A percentile compares a stretch with the other conserved stretches of the same genome.
Conservation (phyloP, 1,284 basidiomycete genomes). For the Ganoderma multipileum region DNA sequence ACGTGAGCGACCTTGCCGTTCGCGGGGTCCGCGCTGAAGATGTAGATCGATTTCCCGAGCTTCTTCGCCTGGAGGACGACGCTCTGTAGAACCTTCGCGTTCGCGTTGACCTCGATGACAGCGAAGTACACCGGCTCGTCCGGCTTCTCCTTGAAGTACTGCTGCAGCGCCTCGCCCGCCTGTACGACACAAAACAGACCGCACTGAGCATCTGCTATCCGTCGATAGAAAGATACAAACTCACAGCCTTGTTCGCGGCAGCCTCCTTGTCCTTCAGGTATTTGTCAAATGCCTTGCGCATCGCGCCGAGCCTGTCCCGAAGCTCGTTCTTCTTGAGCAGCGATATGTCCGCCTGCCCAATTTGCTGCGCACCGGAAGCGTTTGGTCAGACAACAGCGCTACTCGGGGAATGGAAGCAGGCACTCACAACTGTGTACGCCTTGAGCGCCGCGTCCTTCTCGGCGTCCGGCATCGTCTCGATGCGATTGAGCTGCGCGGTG, state of each 20-base stretch:
- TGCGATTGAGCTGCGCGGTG: slow-evolving; percentile 67
- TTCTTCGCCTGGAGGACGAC: slow-evolving; percentile 82
- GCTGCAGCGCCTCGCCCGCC: slow-evolving; percentile 74
- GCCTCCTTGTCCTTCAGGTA: slow-evolving; percentile 85
- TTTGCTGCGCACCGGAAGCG: slow-evolving; percentile 62
- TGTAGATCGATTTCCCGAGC: slow-evolving; percentile 85
- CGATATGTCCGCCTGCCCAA: slow-evolving; percentile 91
- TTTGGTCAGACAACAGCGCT: background rate
- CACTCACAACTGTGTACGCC: slow-evolving; percentile 76
- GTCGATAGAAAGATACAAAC: slow-evolving; percentile 28
- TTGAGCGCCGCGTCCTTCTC: slow-evolving; percentile 90
- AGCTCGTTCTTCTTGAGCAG: slow-evolving; percentile 85
- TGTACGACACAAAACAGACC: slow-evolving; percentile 38
- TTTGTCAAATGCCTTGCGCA: slow-evolving; percentile 89
- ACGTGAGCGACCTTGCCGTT: slow-evolving; percentile 86
- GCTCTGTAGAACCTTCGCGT: slow-evolving; percentile 83
- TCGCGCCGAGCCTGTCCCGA: slow-evolving; percentile 73
- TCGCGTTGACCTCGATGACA: slow-evolving; percentile 77
- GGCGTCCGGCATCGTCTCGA: slow-evolving; percentile 74
- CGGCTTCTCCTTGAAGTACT: slow-evolving; percentile 82
- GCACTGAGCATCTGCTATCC: background rate
- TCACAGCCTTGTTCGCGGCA: slow-evolving; percentile 81
- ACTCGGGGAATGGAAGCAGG: background rate
- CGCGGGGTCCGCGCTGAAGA: slow-evolving; percentile 81
- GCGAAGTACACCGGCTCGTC: slow-evolving; percentile 76